A percentile compares a stretch with the other conserved stretches of the same genome.
phyloP scores from a whole-genome alignment of 768 basidiomycete species.

The Phylloporus sp. region DNA sequence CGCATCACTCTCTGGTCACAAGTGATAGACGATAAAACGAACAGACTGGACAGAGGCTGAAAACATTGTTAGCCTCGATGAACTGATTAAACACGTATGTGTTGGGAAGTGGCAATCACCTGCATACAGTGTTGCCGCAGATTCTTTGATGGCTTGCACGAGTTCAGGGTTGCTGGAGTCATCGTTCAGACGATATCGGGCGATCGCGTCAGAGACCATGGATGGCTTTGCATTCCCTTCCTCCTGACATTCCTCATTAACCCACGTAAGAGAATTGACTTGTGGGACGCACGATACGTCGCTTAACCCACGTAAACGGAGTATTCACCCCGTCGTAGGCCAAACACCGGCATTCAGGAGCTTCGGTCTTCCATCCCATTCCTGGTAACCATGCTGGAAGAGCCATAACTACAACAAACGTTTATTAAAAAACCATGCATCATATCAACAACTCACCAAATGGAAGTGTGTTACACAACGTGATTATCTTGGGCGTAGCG shows the following conservation, averaged over 20 bases:
- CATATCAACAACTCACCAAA: slow-evolving; percentile 10
- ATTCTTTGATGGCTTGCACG: slow-evolving; percentile 15
- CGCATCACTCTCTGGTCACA: too few relatives aligned
- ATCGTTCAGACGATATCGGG: neutral
- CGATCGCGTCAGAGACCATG: slow-evolving; percentile 18
- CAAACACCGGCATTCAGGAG: slow-evolving; percentile 8
- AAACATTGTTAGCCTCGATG: neutral
- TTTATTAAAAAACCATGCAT: neutral
- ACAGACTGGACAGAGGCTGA: slow-evolving; percentile 31
- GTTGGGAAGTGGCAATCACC: slow-evolving; percentile 12
- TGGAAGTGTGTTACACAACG: slow-evolving; percentile 7
- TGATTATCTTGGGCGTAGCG: neutral
- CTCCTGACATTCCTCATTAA: neutral
- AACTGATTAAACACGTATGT: too few relatives aligned
- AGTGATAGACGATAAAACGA: too few relatives aligned
- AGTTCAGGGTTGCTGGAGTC: slow-evolving; percentile 6
- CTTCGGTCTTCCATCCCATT: slow-evolving; percentile 18
- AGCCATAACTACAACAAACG: slow-evolving; percentile 9
- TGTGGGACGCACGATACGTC: slow-evolving; percentile 1
- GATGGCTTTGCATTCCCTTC: slow-evolving; percentile 8
- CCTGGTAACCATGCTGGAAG: slow-evolving; percentile 27
- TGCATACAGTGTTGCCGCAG: slow-evolving; percentile 16
- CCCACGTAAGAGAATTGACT: too few relatives aligned
- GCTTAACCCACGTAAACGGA: slow-evolving; percentile 10
- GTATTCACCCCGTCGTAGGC: slow-evolving; percentile 5